Evolutionary conservation across 1,284 basidiomycete genomes (phyloP).

Genomic region (Butyriboletus appendiculatus): DNA sequence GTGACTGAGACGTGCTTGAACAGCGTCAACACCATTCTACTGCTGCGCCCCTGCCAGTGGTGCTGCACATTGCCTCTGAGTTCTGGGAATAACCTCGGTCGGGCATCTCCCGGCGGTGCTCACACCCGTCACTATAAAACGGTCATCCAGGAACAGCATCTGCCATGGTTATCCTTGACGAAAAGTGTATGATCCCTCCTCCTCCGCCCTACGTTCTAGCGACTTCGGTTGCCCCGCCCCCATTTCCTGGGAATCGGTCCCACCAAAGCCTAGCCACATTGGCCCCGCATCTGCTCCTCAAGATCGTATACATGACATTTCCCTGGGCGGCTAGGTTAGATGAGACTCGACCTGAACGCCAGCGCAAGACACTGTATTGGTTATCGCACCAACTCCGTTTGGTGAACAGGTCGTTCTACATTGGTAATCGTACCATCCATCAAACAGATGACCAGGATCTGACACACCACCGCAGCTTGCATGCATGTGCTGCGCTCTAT

Average conservation of each 20-base stretch:
- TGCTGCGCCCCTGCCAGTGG: slow-evolving; percentile 4
- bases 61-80: background rate
- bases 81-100: background rate
- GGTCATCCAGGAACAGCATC: background rate
- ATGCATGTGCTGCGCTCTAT: slow-evolving; percentile 78
- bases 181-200: slow-evolving; percentile 43
- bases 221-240: slow-evolving; percentile 32
- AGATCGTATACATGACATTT: slow-evolving; percentile 63
- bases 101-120: background rate
- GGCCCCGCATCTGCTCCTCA: slow-evolving; percentile 59
- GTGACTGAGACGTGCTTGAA: background rate
- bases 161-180: slow-evolving; percentile 53
- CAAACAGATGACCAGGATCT: slow-evolving; percentile 4
- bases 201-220: slow-evolving; percentile 44
- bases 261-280: slow-evolving; percentile 40
- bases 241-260: slow-evolving; percentile 31
- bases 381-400: slow-evolving; percentile 58
- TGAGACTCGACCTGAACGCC: slow-evolving; percentile 46
- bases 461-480: slow-evolving; percentile 48
- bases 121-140: slow-evolving; percentile 4
- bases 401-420: slow-evolving; percentile 66
- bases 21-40: background rate
- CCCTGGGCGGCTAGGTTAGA: slow-evolving; percentile 42
- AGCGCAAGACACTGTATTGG: slow-evolving; percentile 70
- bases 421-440: slow-evolving; percentile 44